These are phyloP conservation scores for Ophiostoma piceae DNA, from an alignment of 2,329 filamentous ascomycete genomes.

Conservation along the genomic window DNA sequence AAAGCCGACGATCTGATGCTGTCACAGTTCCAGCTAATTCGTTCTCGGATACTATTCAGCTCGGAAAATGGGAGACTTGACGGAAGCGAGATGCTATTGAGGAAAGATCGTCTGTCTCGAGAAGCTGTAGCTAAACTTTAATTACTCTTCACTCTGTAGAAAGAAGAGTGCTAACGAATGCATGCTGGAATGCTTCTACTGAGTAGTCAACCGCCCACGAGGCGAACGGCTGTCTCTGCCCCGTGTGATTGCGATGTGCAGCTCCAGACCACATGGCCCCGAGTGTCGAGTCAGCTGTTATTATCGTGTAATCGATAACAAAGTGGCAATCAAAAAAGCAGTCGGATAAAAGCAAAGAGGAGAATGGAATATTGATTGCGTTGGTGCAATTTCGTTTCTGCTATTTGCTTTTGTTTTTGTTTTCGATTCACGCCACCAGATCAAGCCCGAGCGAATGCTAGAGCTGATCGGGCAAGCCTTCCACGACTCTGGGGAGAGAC, in stretches of 20 bases:
- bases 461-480: background rate
- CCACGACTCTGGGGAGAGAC: background rate
- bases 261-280: background rate
- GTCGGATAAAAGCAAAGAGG: background rate
- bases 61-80: background rate
- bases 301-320: background rate
- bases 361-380: background rate
- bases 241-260: background rate
- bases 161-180: background rate
- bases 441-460: background rate
- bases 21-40: background rate
- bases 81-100: background rate
- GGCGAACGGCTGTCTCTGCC: background rate
- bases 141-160: background rate
- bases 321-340: background rate
- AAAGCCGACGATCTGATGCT: background rate
- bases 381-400: background rate
- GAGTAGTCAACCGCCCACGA: background rate
- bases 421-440: background rate
- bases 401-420: too few species aligned
- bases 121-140: background rate
- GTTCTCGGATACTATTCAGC: background rate
- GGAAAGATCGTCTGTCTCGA: background rate
- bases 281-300: background rate
- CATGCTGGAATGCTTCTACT: background rate